These are phyloP conservation scores for Ophiostoma montium DNA, from an alignment of 2,329 filamentous ascomycete genomes.

Conservation along the genomic window DNA sequence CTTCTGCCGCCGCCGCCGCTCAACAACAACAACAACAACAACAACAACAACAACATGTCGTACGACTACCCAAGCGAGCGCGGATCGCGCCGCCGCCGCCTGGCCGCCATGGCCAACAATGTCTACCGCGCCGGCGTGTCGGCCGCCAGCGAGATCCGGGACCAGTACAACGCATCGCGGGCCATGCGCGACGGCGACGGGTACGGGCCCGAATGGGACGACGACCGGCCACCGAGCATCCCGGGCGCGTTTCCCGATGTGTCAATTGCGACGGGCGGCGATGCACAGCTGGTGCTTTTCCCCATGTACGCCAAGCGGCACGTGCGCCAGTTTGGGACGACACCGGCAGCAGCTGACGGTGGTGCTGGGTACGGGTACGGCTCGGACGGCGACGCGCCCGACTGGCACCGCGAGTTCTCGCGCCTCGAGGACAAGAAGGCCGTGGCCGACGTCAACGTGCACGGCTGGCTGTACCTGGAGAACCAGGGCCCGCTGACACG, in stretches of 20 bases:
- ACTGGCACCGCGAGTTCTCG: constrained; percentile 68
- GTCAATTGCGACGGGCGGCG: constrained; percentile 61
- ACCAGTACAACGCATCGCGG: constrained; percentile 39
- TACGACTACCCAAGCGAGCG: constrained; percentile 32
- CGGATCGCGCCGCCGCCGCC: constrained; percentile 61
- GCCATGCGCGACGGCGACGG: constrained; percentile 24
- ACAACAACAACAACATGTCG: constrained; percentile 10
- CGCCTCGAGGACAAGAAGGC: constrained; percentile 68
- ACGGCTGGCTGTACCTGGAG: constrained; percentile 88
- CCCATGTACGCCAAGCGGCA: constrained; percentile 81
- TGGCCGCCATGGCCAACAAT: constrained; percentile 50
- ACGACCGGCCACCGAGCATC: constrained; percentile 33
- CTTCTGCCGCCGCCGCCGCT: not conserved
- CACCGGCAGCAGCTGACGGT: not conserved
- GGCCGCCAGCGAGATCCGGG: constrained; percentile 43
- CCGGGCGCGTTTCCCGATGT: constrained; percentile 74
- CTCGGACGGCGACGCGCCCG: constrained; percentile 20
- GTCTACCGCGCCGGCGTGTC: constrained; percentile 42
- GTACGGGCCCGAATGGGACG: constrained; percentile 20
- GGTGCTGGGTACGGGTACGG: not conserved
- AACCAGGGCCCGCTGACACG: constrained; percentile 72
- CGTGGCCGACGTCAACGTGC: constrained; percentile 83
- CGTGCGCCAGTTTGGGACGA: constrained; percentile 37
- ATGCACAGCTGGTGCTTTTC: constrained; percentile 89
- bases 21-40: not conserved